phyloP scores from a whole-genome alignment of 257 asterid genomes.

The Nicotiana attenuata region DNA sequence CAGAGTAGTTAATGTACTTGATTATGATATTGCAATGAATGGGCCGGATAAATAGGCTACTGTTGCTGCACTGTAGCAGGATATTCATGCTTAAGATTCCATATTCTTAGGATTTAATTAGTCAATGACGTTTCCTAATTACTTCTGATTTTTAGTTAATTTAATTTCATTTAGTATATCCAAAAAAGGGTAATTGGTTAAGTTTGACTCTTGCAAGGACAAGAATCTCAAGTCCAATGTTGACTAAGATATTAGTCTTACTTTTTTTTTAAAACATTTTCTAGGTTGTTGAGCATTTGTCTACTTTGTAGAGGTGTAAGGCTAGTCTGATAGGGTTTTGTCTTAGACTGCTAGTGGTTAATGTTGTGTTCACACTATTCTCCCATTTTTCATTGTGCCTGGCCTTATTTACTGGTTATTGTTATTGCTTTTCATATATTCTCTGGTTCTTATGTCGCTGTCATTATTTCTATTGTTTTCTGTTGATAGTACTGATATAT shows the following conservation, averaged over 20 bases:
- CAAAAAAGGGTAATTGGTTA: background rate
- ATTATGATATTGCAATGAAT: background rate
- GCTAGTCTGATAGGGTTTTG: no score
- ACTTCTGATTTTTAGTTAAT: background rate
- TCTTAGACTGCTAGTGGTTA: no score
- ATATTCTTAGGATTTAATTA: background rate
- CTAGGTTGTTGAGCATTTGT: background rate
- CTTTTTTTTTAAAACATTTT: background rate
- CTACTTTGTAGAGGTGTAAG: no score
- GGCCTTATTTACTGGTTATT: no score
- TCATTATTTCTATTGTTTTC: no score
- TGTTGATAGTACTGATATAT: no score
- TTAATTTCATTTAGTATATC: background rate
- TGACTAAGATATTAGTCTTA: background rate
- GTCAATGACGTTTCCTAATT: background rate
- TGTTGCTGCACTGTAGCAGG: background rate
- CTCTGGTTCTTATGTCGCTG: no score
- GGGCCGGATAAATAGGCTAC: background rate
- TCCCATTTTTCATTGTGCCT: no score
- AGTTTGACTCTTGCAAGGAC: background rate
- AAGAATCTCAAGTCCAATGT: background rate
- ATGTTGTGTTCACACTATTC: no score
- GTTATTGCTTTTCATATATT: no score
- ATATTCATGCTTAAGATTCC: background rate
- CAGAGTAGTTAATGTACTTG: background rate